Base-by-base conservation (phyloP, 441 rosid species). In the Populus tomentosa region DNA sequence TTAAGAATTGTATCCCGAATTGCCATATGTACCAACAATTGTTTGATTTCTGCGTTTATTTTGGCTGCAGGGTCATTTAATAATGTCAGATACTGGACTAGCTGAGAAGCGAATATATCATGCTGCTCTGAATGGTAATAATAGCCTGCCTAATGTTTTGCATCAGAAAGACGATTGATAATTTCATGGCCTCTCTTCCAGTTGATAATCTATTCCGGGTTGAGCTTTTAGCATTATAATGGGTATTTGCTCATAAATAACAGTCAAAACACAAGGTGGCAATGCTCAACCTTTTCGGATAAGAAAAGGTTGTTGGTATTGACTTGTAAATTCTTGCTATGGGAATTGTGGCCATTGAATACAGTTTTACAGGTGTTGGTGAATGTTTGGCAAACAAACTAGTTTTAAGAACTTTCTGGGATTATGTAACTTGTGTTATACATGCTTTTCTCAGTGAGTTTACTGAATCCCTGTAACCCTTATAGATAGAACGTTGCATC, bases 101-200 rank as follows among this genome's bases (percentile, higher is more conserved):
- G 84, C 95, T 23, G 99, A 94, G 92, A 95, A 95, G 88, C 90
- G 99, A 85, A 87, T 90, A 86, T 95, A 95, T 82, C 98, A 90
- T 84, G 92, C 98, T 21, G 97, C 99, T 77, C 97, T 94, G 90
- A 92, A 94, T 85, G 98, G 99, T 95, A 95, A 95, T 91, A 94
- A 90, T 91, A 88, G 97, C 82, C 92, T 89, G 95, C 89, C 90
- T 89, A 91, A 88, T 90, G 97, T 86, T 88, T 90, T 93, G 93
- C 99, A 90, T 93, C 92, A 91, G 89, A 95, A 95, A 91, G 98
- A 92, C 86, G 98, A 95, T 84, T 93, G 95, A 93, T 86, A 87
- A 84, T 88, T 82, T 81, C 89, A 82, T 88, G 88, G 92, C n/a
- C 87, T 82, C 71, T 84, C 89, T 76, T 84, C 83, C 86, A 80